Conservation (phyloP, 1,284 basidiomycete species). For the Mrakiaceae sp. region DNA sequence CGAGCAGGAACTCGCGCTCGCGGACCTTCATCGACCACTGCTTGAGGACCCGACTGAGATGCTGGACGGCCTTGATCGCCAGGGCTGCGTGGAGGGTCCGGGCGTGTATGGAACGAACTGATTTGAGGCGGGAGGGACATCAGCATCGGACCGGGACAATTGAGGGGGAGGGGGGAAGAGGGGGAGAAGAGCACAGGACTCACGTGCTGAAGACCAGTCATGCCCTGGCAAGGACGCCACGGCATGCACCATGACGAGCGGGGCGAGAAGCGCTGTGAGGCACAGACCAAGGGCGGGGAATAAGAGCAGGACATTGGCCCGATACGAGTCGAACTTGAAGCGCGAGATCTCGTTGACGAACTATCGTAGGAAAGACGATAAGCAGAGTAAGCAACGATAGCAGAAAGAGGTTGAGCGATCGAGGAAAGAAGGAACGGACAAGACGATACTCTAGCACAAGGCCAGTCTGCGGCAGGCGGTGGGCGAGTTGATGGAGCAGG, state of each 20-base stretch:
- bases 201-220: background rate
- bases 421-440: background rate
- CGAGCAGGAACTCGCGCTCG: conserved; percentile 12
- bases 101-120: too few relatives aligned
- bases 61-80: background rate
- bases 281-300: too few relatives aligned
- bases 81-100: background rate
- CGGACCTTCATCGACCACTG: background rate
- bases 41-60: background rate
- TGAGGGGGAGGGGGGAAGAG: background rate
- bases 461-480: background rate
- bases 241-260: too few relatives aligned
- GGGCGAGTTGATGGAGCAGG: background rate
- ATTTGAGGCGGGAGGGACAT: background rate
- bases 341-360: too few relatives aligned
- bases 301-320: too few relatives aligned
- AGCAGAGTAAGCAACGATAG: background rate
- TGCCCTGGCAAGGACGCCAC: too few relatives aligned
- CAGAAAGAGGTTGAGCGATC: background rate
- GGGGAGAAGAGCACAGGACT: background rate
- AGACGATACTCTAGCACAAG: background rate
- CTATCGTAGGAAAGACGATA: too few relatives aligned
- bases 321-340: too few relatives aligned
- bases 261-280: too few relatives aligned
- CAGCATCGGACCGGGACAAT: background rate